Conservation (phyloP, 257 asterid species). For the Cynanchum wilfordii region DNA sequence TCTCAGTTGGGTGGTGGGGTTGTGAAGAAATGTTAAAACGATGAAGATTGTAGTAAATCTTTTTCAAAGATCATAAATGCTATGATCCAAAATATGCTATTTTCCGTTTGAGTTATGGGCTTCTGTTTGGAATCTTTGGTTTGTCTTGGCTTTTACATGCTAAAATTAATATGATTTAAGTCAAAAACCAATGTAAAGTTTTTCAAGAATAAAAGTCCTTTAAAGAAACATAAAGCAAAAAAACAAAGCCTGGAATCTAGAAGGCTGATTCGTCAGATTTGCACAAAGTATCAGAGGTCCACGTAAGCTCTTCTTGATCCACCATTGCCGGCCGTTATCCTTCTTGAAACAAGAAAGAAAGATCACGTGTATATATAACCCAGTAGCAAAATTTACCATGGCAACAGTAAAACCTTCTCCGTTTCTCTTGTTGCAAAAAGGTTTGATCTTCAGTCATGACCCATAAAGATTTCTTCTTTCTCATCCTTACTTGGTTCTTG, state of each 20-base stretch:
- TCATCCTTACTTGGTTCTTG: constrained; percentile 8
- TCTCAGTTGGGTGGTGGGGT: background rate
- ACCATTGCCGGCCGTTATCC: constrained; percentile 3
- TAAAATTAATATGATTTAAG: no score
- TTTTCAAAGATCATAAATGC: background rate
- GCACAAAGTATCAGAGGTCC: background rate
- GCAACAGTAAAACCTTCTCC: background rate
- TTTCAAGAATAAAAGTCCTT: no score
- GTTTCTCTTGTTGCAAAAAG: constrained; percentile 12
- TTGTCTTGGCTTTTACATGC: no score
- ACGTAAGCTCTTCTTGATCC: background rate
- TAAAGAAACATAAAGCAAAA: no score
- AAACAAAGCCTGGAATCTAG: background rate
- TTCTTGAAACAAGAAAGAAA: background rate
- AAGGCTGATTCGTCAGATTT: background rate
- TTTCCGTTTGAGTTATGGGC: no score
- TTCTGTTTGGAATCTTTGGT: no score
- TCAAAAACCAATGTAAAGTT: no score
- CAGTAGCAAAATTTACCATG: background rate
- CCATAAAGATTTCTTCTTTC: background rate
- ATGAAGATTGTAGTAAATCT: background rate
- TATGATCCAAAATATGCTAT: no score
- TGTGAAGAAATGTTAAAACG: background rate
- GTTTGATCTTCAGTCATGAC: background rate
- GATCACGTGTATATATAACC: background rate